A percentile compares a stretch with the other conserved stretches of the same genome.
phyloP scores from a whole-genome alignment of 441 rosid genomes.

The Dalechampia spathulata region DNA sequence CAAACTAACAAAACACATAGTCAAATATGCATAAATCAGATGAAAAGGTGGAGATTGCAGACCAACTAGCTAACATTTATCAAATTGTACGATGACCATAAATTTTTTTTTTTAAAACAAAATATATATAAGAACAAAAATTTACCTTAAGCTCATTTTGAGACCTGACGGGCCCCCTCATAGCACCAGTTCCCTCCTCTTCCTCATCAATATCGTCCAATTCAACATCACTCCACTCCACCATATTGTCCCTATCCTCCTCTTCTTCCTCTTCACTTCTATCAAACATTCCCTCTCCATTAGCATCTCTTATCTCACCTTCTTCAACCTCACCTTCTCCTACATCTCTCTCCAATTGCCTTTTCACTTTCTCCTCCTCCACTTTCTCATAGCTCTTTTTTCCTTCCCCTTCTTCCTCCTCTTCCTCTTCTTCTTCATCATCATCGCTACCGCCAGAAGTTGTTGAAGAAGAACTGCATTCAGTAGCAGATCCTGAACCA shows the following conservation, averaged over 20 bases:
- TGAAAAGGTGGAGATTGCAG: too few species aligned
- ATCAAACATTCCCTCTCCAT: constrained; percentile 24
- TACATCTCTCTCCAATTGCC: constrained; percentile 18
- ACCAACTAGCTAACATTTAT: too few species aligned
- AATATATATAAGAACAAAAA: too few species aligned
- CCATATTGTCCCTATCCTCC: constrained; percentile 31
- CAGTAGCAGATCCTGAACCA: constrained; percentile 25
- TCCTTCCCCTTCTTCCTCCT: constrained; percentile 15
- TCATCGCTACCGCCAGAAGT: constrained; percentile 21
- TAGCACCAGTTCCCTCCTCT: constrained; percentile 33
- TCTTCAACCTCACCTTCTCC: constrained; percentile 59
- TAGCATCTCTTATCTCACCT: constrained; percentile 64
- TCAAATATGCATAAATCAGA: too few species aligned
- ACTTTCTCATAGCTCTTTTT: constrained; percentile 18
- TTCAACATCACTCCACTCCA: constrained; percentile 44
- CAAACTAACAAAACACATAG: too few species aligned
- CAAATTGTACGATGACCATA: too few species aligned
- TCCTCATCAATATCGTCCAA: constrained; percentile 27
- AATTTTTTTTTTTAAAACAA: too few species aligned
- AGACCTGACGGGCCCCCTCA: constrained; percentile 56
- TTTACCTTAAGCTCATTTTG: constrained; percentile 80
- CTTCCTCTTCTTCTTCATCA: constrained; percentile 22
- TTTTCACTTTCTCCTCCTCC: constrained; percentile 13
- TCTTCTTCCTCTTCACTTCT: constrained; percentile 23
- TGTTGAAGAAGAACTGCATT: constrained; percentile 29